These are phyloP conservation scores for Fusarium caatingaense DNA, from an alignment of 2,329 filamentous ascomycete species.

Conservation along the genomic window DNA sequence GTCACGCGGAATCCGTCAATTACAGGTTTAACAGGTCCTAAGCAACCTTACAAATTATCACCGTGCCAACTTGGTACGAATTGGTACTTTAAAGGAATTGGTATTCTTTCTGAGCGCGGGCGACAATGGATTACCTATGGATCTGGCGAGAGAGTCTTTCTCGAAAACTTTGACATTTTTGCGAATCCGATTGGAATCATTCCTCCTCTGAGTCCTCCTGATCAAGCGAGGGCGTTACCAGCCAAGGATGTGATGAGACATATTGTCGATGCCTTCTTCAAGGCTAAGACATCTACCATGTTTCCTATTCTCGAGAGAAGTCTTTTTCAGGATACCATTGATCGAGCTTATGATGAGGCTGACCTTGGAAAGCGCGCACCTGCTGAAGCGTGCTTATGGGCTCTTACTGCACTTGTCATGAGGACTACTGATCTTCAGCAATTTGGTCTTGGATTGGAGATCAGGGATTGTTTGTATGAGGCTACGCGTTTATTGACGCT, in stretches of 20 bases:
- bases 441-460: background rate
- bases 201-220: constrained; percentile 8
- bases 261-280: constrained; percentile 22
- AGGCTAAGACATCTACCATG: constrained; percentile 23
- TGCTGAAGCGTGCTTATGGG: constrained; percentile 28
- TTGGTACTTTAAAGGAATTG: constrained; percentile 38
- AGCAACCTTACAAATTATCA: constrained; percentile 17
- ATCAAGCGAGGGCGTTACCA: constrained; percentile 15
- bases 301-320: constrained; percentile 23
- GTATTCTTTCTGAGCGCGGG: constrained; percentile 27
- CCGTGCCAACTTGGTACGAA: constrained; percentile 33
- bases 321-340: constrained; percentile 20
- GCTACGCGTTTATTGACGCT: constrained; percentile 4
- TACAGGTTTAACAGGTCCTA: background rate
- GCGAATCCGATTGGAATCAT: constrained; percentile 4
- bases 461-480: constrained; percentile 16
- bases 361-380: background rate
- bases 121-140: constrained; percentile 37
- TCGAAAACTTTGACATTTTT: constrained; percentile 35
- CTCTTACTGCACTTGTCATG: constrained; percentile 16
- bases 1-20: background rate
- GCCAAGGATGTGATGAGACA: background rate
- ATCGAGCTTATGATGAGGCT: constrained; percentile 10
- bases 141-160: constrained; percentile 33
- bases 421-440: constrained; percentile 10